Base-by-base conservation (phyloP, 1,284 basidiomycete species). In the Irpex sp. region DNA sequence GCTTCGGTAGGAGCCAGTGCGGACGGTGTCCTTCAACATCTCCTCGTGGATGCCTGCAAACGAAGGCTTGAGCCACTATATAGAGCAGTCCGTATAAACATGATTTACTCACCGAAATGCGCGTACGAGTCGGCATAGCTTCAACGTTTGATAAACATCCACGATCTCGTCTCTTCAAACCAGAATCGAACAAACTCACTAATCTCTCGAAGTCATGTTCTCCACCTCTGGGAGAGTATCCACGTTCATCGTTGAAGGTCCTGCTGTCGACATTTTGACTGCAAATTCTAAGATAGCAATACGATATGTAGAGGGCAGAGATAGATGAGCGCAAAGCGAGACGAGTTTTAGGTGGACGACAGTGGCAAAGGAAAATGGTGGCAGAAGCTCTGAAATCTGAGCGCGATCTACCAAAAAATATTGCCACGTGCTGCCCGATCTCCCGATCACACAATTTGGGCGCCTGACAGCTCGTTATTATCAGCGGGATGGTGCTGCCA, bases 1-100 rank as follows among this genome's bases (percentile, higher is more conserved):
- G 66, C 91, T 86, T 69, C 94, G 92, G 85, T 99, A 99, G 56
- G 94, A 94, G 47, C 94, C 87, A 51, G 97, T 99, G 67, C 97
- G 92, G 68, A 99, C 96, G 61, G 85, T 81, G 79, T 99, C 97
- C 81, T 99, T 99, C 76, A 99, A 81, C 97, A 99, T 99, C 81
- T 99, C 97, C 80, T 97, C 96, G 78, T 98, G 96, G 72, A 98
- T 98, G 67, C 93, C 94, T 94, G 36, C 21, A 59, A 6, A 19
- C 17, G 31, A 54, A 40, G 47, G 4, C 9, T 54, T 36, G 31
- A 58, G 57, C 17, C 21, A 26, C 37, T 38, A 6, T 34, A 6
- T 34, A 34, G 31, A 34, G 31, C 31, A 34, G 17, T 26, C 15
- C 31, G 26, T n/a, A 36, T 38, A 26, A 37, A 17, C 31, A 13